Conservation (phyloP, 176 grass and related monocot genomes). For the Hyparrhenia diplandra region DNA sequence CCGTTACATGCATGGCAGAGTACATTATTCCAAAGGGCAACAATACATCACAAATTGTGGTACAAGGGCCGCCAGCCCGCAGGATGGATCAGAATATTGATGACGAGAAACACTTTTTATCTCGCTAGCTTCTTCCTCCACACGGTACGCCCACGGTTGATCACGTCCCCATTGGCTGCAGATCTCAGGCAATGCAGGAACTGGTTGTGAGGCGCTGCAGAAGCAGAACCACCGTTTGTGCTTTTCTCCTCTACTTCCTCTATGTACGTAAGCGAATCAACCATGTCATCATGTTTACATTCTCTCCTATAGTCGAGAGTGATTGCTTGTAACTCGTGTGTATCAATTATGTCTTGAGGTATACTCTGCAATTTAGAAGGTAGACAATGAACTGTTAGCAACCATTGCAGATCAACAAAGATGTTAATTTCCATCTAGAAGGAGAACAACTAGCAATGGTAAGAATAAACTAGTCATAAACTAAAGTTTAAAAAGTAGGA, state of each 20-base stretch:
- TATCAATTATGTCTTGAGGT: conserved; percentile 95
- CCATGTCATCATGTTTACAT: conserved; percentile 80
- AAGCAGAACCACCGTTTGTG: conserved; percentile 58
- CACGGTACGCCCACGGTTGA: conserved; percentile 81
- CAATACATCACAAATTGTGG: conserved; percentile 29
- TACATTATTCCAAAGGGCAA: neutral
- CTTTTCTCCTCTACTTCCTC: conserved; percentile 46
- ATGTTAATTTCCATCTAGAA: neutral
- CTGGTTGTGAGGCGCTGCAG: conserved; percentile 32
- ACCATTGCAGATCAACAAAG: conserved; percentile 11
- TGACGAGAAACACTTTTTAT: conserved; percentile 17
- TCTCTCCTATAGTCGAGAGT: conserved; percentile 93
- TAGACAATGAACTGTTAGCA: conserved; percentile 4
- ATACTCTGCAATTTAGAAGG: conserved; percentile 63
- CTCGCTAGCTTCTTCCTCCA: conserved; percentile 84
- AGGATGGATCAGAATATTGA: conserved; percentile 11
- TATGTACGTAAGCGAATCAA: conserved; percentile 77
- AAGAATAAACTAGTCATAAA: no score
- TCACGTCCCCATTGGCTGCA: conserved; percentile 56
- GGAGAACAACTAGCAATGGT: neutral
- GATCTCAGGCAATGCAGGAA: conserved; percentile 87
- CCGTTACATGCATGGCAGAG: conserved; percentile 7
- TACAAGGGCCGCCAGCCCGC: conserved; percentile 12
- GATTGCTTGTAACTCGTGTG: conserved; percentile 92
- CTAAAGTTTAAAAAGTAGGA: neutral